Evolutionary conservation across 257 asterid species (phyloP), one percentile per base, ranked within the genome.

Genomic region (Leonotis leonurus): DNA sequence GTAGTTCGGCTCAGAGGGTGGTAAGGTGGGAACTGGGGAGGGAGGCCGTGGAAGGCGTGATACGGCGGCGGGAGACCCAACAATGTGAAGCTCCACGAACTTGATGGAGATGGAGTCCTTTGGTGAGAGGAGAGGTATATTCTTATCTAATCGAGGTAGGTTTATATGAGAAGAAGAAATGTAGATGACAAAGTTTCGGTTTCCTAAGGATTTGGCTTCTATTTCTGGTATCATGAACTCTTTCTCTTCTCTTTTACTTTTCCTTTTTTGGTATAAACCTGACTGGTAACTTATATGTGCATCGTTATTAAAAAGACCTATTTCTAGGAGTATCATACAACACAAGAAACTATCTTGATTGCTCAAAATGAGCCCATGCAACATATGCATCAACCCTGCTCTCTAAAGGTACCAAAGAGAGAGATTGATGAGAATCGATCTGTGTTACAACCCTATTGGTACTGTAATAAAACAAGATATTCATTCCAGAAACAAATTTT

Each of bases 1-100:
- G 66, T 17, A 88, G 12, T 45, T 88, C 88, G 3, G 88, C 90
- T 13, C 72, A 74, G n/a, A 80, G 77, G 63, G 82, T 75, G 8
- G 3, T 10, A 36, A 88, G 80, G 22, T 80, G 43, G 55, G 68
- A 80, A 85, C 65, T 67, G 73, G 66, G 77, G 87, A 13, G 92
- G 95, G 22, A 88, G 86, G 75, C 81, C 89, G 56, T 77, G 78
- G 65, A 95, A 79, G 59, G 96, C 77, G 75, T 85, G 96, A 50
- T 26, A 29, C 9, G 60, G 73, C 36, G 85, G 74, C n/a, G 88
- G 88, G 3, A 88, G 82, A 0, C 78, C 70, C 1, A 14, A 88
- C 87, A 5, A 89, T 76, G 0, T 62, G 76, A 13, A 89, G 86
- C 16, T 77, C 87, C 1, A 84, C 81, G 3, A 82, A 67, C 45